Evolutionary conservation across 345 rosid genomes (phyloP).

Genomic region (Ceriops decandra): DNA sequence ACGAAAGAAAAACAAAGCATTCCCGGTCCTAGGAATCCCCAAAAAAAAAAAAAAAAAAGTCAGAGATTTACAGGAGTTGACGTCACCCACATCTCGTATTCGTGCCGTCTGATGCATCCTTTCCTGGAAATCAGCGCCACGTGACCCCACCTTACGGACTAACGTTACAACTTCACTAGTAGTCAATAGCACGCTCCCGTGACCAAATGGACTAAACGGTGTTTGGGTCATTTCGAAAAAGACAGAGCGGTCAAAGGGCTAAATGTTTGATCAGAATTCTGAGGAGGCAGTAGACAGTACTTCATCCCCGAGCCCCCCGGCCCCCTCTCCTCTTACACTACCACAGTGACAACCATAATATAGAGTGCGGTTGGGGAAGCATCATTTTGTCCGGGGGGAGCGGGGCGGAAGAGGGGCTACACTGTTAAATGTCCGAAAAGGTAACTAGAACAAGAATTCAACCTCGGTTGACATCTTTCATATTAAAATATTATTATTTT

Average conservation of each 20-base stretch:
- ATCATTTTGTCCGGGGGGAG: constrained; percentile 38
- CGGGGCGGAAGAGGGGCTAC: not conserved
- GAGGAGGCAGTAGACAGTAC: not conserved
- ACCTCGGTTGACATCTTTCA: too few species aligned
- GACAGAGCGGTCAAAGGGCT: constrained; percentile 30
- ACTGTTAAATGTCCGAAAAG: too few species aligned
- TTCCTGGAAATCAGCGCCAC: constrained; percentile 35
- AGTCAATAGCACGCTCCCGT: not conserved
- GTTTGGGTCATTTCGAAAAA: constrained; percentile 11
- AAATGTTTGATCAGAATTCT: constrained; percentile 2
- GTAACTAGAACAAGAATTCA: too few species aligned
- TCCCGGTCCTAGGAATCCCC: constrained; percentile 23
- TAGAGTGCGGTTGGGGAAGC: constrained; percentile 34
- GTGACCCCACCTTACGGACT: constrained; percentile 15
- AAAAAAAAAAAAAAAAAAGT: too few species aligned
- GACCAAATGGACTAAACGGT: not conserved
- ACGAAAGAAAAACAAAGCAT: not conserved
- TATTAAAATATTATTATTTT: too few species aligned
- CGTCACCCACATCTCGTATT: not conserved
- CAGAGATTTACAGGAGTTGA: too few species aligned
- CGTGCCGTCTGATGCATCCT: constrained; percentile 23
- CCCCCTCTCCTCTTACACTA: not conserved
- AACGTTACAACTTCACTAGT: too few species aligned
- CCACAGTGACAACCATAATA: not conserved
- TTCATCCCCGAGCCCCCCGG: not conserved